These are phyloP conservation scores for Fusarium agapanthi DNA, from an alignment of 2,329 filamentous ascomycete genomes.

Conservation along the genomic window DNA sequence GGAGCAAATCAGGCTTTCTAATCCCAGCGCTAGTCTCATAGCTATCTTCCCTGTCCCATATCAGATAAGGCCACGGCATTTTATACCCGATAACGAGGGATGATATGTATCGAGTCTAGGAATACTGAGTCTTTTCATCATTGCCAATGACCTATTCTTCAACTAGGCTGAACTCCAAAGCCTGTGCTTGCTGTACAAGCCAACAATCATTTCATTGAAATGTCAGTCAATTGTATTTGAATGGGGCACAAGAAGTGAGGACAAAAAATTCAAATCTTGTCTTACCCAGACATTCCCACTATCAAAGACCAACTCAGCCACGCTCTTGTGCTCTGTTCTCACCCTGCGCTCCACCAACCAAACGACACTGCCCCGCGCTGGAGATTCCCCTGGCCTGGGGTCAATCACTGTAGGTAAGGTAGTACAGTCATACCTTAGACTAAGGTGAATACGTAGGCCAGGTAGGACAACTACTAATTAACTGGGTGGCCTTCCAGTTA, in stretches of 20 bases:
- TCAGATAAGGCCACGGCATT: conserved; percentile 16
- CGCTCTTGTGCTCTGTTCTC: conserved; percentile 20
- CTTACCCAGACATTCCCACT: conserved; percentile 10
- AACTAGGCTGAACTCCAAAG: neutral
- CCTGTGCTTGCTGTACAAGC: neutral
- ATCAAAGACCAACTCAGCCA: conserved; percentile 29
- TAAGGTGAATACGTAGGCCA: neutral
- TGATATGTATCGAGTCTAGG: neutral
- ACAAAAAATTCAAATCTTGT: neutral
- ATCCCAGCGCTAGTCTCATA: conserved; percentile 1
- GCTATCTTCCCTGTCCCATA: conserved; percentile 13
- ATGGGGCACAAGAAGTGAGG: neutral
- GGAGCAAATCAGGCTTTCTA: conserved; percentile 22
- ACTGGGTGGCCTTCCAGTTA: conserved; percentile 15
- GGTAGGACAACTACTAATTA: neutral
- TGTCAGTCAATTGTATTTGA: neutral
- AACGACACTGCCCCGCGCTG: conserved; percentile 35
- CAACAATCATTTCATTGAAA: neutral
- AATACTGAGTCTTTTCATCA: conserved; percentile 5
- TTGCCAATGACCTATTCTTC: neutral
- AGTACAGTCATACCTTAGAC: neutral
- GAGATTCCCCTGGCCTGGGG: conserved; percentile 18
- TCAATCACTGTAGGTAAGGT: neutral
- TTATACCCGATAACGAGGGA: conserved; percentile 15
- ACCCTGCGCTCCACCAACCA: conserved; percentile 28